Evolutionary conservation across 2,329 filamentous ascomycete species (phyloP), one percentile per base, ranked within the genome.

Genomic region (Akanthomyces muscarius): DNA sequence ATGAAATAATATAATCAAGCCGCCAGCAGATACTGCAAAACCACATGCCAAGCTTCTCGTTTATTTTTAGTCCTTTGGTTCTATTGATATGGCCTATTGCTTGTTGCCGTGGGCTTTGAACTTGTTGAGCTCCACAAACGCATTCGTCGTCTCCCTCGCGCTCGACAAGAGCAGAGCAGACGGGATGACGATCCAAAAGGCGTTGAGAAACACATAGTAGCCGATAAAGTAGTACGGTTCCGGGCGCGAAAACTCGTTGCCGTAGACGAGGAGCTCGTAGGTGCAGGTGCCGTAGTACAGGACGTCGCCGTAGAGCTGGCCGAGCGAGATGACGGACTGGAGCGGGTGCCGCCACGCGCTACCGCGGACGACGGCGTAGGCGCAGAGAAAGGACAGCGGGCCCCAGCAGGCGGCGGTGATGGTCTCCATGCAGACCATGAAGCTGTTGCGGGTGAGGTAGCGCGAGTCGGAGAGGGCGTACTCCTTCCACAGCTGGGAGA

Each of bases 401-500:
- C 80, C 79, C 78, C 79, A 82, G 64, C 71, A 71, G 42, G 76
- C 70, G 48, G 79, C 78, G 36, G 80, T 81, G 44, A 81, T 68
- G 50, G 75, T 71, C 71, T 82, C 79, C 77, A 81, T 81, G 66
- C 74, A 76, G 13, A 80, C 70, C 8, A 80, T 71, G 63, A 82
- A 81, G 8, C 76, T 66, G 68, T 82, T 77, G 10, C 70, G 72
- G 4, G 76, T 78, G 53, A 81, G 70, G 67, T 82, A 82, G 63
- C 80, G 75, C 54, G 78, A 80, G 69, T 82, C 80, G 4, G 77
- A 78, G 30, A 81, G 71, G 5, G 80, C 74, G 70, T 82, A 81
- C 65, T 82, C 80, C 65, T 81, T 82, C 80, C 80, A 82, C 1
- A 80, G 69, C 68, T 82, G 77, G 10, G 75, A 78, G 54, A 81